phyloP scores from a whole-genome alignment of 352 stramenopile genomes.

The Phytophthora foliorum region DNA sequence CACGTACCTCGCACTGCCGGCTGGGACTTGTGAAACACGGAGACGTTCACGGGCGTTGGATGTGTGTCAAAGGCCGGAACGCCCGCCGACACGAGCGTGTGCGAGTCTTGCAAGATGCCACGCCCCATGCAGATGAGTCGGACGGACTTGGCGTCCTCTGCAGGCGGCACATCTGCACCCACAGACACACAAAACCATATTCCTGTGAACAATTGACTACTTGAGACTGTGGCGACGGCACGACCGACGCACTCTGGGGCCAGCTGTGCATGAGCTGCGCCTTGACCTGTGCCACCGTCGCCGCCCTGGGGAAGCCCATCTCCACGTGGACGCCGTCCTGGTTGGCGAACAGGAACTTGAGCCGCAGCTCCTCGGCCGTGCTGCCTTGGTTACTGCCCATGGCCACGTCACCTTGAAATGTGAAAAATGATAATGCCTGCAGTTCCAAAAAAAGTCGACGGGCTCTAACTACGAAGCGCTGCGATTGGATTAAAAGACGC shows the following conservation, averaged over 20 bases:
- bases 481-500: conserved; percentile 18
- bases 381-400: conserved; percentile 42
- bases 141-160: conserved; percentile 72
- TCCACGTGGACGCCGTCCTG: conserved; percentile 78
- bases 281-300: conserved; percentile 73
- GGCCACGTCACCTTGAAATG: conserved; percentile 9
- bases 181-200: neutral
- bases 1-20: conserved; percentile 41
- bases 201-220: conserved; percentile 6
- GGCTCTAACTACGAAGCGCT: neutral
- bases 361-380: conserved; percentile 57
- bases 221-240: neutral
- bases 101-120: conserved; percentile 91
- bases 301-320: conserved; percentile 60
- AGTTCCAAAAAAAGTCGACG: conserved; percentile 1
- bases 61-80: conserved; percentile 95
- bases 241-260: conserved; percentile 53
- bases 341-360: conserved; percentile 91
- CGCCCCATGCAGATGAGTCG: conserved; percentile 96
- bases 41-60: conserved; percentile 96
- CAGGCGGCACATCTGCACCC: conserved; percentile 63
- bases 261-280: conserved; percentile 71
- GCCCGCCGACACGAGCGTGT: conserved; percentile 78
- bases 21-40: conserved; percentile 65
- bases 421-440: neutral